Percentiles rank a stretch among this genome's conserved stretches.
Conservation (phyloP, 768 basidiomycete species). For the Porpolomopsis calyptriformis region DNA sequence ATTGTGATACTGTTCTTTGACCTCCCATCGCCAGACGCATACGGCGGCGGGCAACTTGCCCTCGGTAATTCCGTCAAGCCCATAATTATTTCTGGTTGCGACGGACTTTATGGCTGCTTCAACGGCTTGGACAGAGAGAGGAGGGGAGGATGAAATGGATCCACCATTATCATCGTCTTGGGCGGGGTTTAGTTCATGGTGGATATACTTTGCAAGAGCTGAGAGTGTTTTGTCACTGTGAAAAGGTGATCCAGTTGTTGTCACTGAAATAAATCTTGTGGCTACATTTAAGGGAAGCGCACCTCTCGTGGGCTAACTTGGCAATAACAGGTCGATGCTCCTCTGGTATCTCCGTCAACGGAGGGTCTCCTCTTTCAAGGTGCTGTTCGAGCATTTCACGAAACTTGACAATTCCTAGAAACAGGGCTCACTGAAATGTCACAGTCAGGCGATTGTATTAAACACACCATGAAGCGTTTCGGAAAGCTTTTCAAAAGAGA, state of each 20-base stretch:
- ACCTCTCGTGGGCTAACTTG: conserved; percentile 85
- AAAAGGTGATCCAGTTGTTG: conserved; percentile 1
- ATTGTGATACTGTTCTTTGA: conserved; percentile 42
- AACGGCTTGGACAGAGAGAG: conserved; percentile 43
- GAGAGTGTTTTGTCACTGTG: conserved; percentile 61
- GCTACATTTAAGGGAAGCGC: conserved; percentile 8
- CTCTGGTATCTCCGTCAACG: conserved; percentile 52
- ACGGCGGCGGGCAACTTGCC: conserved; percentile 51
- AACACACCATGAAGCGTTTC: conserved; percentile 68
- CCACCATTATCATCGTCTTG: conserved; percentile 47
- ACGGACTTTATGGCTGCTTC: conserved; percentile 56
- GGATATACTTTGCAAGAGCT: conserved; percentile 58
- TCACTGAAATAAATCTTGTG: not conserved
- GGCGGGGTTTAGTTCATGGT: conserved; percentile 54
- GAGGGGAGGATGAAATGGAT: conserved; percentile 22
- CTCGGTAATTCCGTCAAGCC: conserved; percentile 44
- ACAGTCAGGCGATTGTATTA: conserved; percentile 3
- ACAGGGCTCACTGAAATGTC: conserved; percentile 7
- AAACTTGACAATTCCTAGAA: conserved; percentile 64
- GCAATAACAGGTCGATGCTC: conserved; percentile 67
- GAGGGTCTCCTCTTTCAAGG: conserved; percentile 33
- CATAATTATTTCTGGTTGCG: conserved; percentile 71
- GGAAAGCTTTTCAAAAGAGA: conserved; percentile 67
- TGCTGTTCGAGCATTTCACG: conserved; percentile 58
- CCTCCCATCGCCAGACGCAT: conserved; percentile 83